Conservation (phyloP, 2,329 filamentous ascomycete genomes). For the Colletotrichum sp. region DNA sequence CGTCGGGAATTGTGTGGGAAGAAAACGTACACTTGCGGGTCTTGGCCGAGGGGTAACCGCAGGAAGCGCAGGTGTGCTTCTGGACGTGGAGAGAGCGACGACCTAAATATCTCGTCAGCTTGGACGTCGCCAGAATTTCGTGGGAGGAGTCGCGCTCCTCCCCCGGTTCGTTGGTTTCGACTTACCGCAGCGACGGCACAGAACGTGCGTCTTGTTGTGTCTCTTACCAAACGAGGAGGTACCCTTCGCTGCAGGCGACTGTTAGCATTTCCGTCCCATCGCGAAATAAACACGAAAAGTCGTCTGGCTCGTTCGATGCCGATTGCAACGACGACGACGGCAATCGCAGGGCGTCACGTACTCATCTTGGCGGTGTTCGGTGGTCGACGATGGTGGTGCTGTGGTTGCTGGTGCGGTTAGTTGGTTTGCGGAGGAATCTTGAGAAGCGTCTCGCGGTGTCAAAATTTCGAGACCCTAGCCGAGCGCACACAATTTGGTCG, state of each 20-base stretch:
- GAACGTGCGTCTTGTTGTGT: conserved; percentile 98
- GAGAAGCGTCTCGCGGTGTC: not conserved
- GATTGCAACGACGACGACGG: not conserved
- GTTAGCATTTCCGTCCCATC: conserved; percentile 18
- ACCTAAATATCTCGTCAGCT: conserved; percentile 56
- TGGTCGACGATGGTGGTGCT: conserved; percentile 23
- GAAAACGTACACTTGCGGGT: conserved; percentile 92
- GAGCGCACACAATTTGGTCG: conserved; percentile 11
- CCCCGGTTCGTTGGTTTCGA: conserved; percentile 36
- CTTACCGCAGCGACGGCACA: conserved; percentile 98
- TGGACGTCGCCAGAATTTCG: conserved; percentile 3
- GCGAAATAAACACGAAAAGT: conserved; percentile 26
- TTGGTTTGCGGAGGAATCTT: conserved; percentile 16
- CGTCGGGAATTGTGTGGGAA: not conserved
- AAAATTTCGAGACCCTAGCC: conserved; percentile 12
- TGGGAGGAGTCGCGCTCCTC: not conserved
- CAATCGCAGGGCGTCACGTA: conserved; percentile 41
- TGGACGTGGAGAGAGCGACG: conserved; percentile 98
- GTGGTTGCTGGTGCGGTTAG: conserved; percentile 20
- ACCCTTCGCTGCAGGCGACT: conserved; percentile 55
- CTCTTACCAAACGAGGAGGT: conserved; percentile 65
- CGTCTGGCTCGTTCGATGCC: not conserved
- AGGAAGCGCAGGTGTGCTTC: conserved; percentile 96
- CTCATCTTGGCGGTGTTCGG: conserved; percentile 59
- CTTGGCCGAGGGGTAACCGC: conserved; percentile 98